Evolutionary conservation across 2,329 filamentous ascomycete species (phyloP).

Genomic region (Diaporthe sp.): DNA sequence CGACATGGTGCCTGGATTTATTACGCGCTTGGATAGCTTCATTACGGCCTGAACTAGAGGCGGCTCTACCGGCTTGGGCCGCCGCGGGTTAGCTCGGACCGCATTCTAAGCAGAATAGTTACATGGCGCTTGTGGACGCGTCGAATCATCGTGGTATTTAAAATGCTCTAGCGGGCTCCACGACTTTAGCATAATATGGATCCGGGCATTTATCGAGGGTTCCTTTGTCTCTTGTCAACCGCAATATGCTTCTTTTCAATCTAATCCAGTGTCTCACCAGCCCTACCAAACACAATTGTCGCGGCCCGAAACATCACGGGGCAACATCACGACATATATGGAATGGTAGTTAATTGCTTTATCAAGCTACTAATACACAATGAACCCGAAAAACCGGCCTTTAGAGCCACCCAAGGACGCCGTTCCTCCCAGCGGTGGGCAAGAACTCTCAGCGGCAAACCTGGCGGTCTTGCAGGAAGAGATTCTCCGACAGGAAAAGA

Average conservation of each 20-base stretch:
- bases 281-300: background rate
- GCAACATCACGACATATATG: background rate
- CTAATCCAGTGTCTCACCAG: background rate
- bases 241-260: conserved; percentile 19
- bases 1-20: background rate
- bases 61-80: background rate
- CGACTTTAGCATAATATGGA: conserved; percentile 1
- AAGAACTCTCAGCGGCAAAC: background rate
- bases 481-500: background rate
- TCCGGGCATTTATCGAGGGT: background rate
- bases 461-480: background rate
- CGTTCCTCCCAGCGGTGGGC: background rate
- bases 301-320: background rate
- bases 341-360: background rate
- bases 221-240: background rate
- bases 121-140: conserved; percentile 11
- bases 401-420: background rate
- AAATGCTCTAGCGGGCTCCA: conserved; percentile 18
- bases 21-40: background rate
- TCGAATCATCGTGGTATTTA: background rate
- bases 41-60: too few relatives aligned
- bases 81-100: background rate
- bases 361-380: background rate
- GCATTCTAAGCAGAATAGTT: background rate
- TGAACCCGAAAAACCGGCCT: background rate